Evolutionary conservation across 176 grass and related monocot species (phyloP).

Genomic region (Otatea glauca): DNA sequence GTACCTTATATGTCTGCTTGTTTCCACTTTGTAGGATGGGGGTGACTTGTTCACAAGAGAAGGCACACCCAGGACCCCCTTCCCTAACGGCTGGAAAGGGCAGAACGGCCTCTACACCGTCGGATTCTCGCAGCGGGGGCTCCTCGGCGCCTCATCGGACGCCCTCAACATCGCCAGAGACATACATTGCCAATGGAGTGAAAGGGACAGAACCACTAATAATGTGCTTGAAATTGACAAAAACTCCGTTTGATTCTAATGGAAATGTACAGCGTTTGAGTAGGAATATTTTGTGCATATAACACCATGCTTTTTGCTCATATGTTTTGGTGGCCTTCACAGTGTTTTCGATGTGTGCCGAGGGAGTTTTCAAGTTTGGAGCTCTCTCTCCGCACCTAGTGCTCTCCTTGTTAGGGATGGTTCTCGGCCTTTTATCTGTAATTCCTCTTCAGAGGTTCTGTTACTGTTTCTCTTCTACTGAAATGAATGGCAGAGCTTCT

Average conservation of each 20-base stretch:
- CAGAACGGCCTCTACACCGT: constrained; percentile 81
- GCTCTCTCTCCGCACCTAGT: no score
- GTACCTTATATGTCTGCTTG: neutral
- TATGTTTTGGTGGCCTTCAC: no score
- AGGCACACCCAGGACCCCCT: constrained; percentile 61
- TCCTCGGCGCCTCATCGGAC: constrained; percentile 80
- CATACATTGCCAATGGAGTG: constrained; percentile 66
- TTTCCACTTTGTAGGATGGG: constrained; percentile 54
- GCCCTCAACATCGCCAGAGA: constrained; percentile 74
- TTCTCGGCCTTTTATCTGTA: no score
- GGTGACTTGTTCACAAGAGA: constrained; percentile 62
- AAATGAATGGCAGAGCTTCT: no score
- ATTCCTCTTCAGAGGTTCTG: no score
- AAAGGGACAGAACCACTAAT: neutral
- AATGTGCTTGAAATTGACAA: neutral
- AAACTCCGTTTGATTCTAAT: constrained; percentile 19
- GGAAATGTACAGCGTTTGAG: constrained; percentile 36
- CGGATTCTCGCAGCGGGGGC: constrained; percentile 76
- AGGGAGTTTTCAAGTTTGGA: no score
- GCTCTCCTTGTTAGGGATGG: no score
- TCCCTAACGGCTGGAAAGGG: constrained; percentile 81
- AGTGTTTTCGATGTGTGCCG: no score
- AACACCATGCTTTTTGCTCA: neutral
- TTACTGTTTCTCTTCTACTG: no score
- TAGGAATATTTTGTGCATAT: constrained; percentile 30